Conservation (phyloP, 163 green algal genomes). For the Volvox carteri region DNA sequence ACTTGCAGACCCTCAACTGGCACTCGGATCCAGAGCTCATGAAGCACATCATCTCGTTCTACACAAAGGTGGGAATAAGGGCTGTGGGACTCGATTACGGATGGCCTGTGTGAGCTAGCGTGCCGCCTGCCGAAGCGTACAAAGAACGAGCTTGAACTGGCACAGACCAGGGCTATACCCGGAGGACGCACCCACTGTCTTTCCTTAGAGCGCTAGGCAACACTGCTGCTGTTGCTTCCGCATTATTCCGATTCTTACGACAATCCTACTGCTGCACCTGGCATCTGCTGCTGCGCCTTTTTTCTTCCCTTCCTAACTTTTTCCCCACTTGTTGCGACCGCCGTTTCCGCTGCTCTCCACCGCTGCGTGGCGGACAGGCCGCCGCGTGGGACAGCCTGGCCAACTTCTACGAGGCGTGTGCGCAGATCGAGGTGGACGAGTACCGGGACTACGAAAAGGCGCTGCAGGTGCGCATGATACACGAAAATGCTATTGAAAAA, state of each 20-base stretch:
- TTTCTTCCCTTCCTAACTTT: neutral
- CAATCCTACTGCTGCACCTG: neutral
- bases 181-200: too few species aligned
- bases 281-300: neutral
- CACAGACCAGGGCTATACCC: too few species aligned
- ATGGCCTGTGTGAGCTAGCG: too few species aligned
- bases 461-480: constrained; percentile 67
- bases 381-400: constrained; percentile 74
- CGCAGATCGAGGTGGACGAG: constrained; percentile 89
- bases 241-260: too few species aligned
- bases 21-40: constrained; percentile 79
- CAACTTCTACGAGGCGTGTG: constrained; percentile 86
- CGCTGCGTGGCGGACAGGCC: constrained; percentile 15
- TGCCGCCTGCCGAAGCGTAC: too few species aligned
- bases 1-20: constrained; percentile 89
- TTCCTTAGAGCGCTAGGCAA: too few species aligned
- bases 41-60: constrained; percentile 87
- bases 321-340: neutral
- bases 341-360: neutral
- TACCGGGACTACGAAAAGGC: constrained; percentile 87
- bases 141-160: too few species aligned
- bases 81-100: too few species aligned
- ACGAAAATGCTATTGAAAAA: too few species aligned
- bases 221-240: too few species aligned
- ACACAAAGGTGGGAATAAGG: constrained; percentile 85